A percentile compares a stretch with the other conserved stretches of the same genome.
Conservation (phyloP, 2,329 filamentous ascomycete genomes). For the Cladorrhinum sp. region DNA sequence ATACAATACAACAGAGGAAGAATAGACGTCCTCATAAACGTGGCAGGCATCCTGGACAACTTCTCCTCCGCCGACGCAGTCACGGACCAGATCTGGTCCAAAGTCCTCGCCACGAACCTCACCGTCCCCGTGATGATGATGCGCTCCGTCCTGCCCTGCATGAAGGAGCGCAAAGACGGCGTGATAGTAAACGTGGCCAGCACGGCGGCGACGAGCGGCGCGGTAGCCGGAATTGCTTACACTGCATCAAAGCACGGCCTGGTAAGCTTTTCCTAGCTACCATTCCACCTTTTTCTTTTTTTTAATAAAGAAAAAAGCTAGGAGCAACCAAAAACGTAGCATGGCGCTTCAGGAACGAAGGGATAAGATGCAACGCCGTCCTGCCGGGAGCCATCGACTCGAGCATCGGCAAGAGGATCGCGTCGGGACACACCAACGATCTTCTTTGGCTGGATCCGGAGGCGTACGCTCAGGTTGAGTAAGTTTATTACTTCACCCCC, state of each 20-base stretch:
- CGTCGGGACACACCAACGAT: too few relatives aligned
- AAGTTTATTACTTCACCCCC: slow-evolving; percentile 7
- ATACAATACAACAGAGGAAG: slow-evolving; percentile 19
- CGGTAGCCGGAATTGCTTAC: slow-evolving; percentile 42
- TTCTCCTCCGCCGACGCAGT: slow-evolving; percentile 39
- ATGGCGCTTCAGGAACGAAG: slow-evolving; percentile 43
- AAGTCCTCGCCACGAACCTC: slow-evolving; percentile 41
- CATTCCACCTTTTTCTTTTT: not conserved
- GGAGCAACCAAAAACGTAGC: slow-evolving; percentile 47
- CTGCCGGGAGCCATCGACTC: slow-evolving; percentile 36
- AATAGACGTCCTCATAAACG: slow-evolving; percentile 44
- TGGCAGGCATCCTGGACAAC: slow-evolving; percentile 43
- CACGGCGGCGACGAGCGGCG: slow-evolving; percentile 37
- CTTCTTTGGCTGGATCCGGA: slow-evolving; percentile 26
- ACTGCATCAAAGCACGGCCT: slow-evolving; percentile 44
- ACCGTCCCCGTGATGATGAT: slow-evolving; percentile 45
- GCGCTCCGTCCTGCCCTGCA: slow-evolving; percentile 40
- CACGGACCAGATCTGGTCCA: slow-evolving; percentile 39
- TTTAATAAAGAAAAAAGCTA: slow-evolving; percentile 27
- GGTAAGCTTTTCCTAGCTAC: slow-evolving; percentile 27
- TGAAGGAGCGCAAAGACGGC: slow-evolving; percentile 39
- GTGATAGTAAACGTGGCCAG: slow-evolving; percentile 42
- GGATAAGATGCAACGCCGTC: slow-evolving; percentile 45
- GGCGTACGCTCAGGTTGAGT: slow-evolving; percentile 26
- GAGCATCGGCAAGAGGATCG: slow-evolving; percentile 30